These are phyloP conservation scores for Cercospora canescens DNA, from an alignment of 2,329 filamentous ascomycete species.

Conservation along the genomic window DNA sequence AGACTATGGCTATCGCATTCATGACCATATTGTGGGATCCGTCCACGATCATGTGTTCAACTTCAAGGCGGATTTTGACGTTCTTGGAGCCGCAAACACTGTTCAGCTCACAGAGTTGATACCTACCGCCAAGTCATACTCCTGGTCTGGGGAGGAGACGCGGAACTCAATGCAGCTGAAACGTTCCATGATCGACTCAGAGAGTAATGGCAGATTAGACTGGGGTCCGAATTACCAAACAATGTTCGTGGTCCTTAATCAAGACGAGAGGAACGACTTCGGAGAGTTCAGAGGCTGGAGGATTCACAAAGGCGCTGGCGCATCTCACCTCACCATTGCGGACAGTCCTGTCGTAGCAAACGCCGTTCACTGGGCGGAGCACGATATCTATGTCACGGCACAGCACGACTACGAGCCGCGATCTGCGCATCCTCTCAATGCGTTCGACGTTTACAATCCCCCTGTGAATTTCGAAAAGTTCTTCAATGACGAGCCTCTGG, in stretches of 20 bases:
- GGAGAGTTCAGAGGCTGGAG: conserved; percentile 57
- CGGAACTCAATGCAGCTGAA: conserved; percentile 56
- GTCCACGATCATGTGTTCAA: conserved; percentile 60
- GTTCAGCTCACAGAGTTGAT: conserved; percentile 36
- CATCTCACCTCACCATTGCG: conserved; percentile 31
- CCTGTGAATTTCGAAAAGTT: conserved; percentile 47
- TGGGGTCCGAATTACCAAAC: conserved; percentile 52
- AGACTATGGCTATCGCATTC: conserved; percentile 54
- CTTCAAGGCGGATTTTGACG: conserved; percentile 57
- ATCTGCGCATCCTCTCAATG: conserved; percentile 39
- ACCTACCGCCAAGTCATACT: conserved; percentile 40
- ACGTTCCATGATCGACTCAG: conserved; percentile 40
- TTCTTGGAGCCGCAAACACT: conserved; percentile 51
- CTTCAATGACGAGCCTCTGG: conserved; percentile 58
- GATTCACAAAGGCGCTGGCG: conserved; percentile 39
- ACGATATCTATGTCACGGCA: conserved; percentile 43
- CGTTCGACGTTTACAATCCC: conserved; percentile 41
- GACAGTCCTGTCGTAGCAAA: conserved; percentile 28
- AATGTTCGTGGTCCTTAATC: conserved; percentile 55
- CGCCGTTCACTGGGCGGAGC: conserved; percentile 39
- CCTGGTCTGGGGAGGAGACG: conserved; percentile 50
- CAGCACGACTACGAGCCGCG: conserved; percentile 50
- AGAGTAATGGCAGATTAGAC: conserved; percentile 42
- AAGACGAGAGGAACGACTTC: conserved; percentile 49
- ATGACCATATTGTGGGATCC: conserved; percentile 49